Percentiles rank a stretch among this genome's conserved stretches.
phyloP scores from a whole-genome alignment of 352 stramenopile genomes.

The Phytopythium oedochilum region DNA sequence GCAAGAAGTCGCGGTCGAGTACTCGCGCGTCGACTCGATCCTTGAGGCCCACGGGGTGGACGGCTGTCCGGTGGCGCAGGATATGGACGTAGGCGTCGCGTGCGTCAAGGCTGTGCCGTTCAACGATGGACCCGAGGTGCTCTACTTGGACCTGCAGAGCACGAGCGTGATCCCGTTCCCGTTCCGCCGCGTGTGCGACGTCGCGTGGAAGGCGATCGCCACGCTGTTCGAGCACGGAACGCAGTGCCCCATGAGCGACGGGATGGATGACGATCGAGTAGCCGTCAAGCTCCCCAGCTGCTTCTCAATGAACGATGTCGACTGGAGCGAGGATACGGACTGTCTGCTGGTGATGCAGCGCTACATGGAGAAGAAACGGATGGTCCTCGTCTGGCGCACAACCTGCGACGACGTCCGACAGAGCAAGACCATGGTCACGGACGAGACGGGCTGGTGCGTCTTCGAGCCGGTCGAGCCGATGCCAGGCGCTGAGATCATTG shows the following conservation, averaged over 20 bases:
- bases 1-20: neutral
- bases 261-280: neutral
- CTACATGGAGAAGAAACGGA: conserved; percentile 1
- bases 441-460: conserved; percentile 5
- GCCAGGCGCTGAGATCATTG: neutral
- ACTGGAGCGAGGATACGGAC: neutral
- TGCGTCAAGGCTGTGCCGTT: neutral
- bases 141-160: conserved; percentile 1
- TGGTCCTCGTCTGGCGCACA: neutral
- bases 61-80: too few relatives aligned
- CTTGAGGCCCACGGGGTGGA: neutral
- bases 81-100: neutral
- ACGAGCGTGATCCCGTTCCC: conserved; percentile 5
- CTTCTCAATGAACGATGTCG: neutral
- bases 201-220: neutral
- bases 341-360: neutral
- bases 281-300: conserved; percentile 1
- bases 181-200: conserved; percentile 1
- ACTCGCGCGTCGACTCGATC: neutral
- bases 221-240: neutral
- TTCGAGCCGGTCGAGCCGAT: neutral
- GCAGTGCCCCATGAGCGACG: neutral
- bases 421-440: conserved; percentile 1
- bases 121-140: neutral
- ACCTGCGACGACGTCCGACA: neutral